Conservation (phyloP, 2,329 filamentous ascomycete genomes). For the Botryosphaeria agaves region DNA sequence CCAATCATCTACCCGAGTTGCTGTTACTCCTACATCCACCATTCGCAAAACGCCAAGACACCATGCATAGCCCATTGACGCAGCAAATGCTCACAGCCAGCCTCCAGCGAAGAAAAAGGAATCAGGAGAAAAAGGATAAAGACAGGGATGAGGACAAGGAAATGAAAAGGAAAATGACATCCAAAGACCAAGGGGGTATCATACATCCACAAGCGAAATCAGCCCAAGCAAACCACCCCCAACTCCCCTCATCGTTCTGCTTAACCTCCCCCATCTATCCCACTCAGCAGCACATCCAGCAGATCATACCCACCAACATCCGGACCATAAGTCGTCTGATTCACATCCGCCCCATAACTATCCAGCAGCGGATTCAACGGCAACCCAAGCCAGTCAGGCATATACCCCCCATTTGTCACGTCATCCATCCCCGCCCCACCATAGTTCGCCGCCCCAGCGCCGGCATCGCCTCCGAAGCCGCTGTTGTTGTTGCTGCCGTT, state of each 20-base stretch:
- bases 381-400: constrained; percentile 43
- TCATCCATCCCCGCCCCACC: not conserved
- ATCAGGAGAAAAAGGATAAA: too few relatives aligned
- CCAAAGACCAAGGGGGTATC: too few relatives aligned
- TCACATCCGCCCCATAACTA: constrained; percentile 40
- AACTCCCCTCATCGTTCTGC: not conserved
- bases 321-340: constrained; percentile 37
- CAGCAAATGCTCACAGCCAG: too few relatives aligned
- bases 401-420: constrained; percentile 9
- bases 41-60: too few relatives aligned
- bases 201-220: too few relatives aligned
- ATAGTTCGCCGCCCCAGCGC: not conserved
- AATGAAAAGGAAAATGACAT: too few relatives aligned
- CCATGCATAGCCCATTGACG: too few relatives aligned
- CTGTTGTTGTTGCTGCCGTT: constrained; percentile 6
- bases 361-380: constrained; percentile 42
- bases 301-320: constrained; percentile 43
- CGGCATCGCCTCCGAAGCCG: constrained; percentile 7
- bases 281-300: constrained; percentile 28
- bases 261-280: constrained; percentile 3
- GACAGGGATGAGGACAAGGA: too few relatives aligned
- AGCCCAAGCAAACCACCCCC: not conserved
- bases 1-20: too few relatives aligned
- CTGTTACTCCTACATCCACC: too few relatives aligned
- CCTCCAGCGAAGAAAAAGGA: too few relatives aligned